phyloP scores from a whole-genome alignment of 148 eudicot genomes.

The Rhododendron mucronatum region DNA sequence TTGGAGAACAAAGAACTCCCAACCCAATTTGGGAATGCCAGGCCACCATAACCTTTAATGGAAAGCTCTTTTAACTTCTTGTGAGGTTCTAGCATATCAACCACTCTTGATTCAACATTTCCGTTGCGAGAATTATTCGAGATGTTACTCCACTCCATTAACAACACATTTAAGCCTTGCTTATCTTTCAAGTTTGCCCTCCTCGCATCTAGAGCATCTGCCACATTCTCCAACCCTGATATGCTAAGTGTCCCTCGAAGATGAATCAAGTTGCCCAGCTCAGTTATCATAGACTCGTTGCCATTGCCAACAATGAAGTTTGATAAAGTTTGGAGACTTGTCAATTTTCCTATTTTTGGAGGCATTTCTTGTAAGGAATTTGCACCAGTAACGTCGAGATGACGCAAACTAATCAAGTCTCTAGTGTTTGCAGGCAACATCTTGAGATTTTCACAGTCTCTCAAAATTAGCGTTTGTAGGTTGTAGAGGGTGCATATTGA shows the following conservation, averaged over 20 bases:
- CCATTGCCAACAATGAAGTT: conserved; percentile 9
- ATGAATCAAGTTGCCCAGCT: conserved; percentile 2
- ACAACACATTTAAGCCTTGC: too few species aligned
- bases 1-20: not conserved
- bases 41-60: not conserved
- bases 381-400: not conserved
- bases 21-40: conserved; percentile 4
- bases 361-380: conserved; percentile 11
- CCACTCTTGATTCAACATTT: too few species aligned
- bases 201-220: not conserved
- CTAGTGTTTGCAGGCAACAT: not conserved
- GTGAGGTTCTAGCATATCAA: too few species aligned
- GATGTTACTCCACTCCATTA: too few species aligned
- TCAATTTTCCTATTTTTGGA: not conserved
- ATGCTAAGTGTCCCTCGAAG: conserved; percentile 13
- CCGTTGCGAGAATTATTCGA: too few species aligned
- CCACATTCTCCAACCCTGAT: conserved; percentile 13
- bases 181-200: not conserved
- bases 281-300: not conserved
- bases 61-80: too few species aligned
- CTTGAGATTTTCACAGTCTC: not conserved
- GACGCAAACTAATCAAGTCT: conserved; percentile 3
- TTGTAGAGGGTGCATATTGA: conserved; percentile 9
- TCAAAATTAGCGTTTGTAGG: conserved; percentile 10
- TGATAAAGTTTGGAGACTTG: conserved; percentile 9